These are phyloP conservation scores for Hyphopichia wangnamkhiaoensis DNA, from an alignment of 1,139 yeast species.

Conservation along the genomic window DNA sequence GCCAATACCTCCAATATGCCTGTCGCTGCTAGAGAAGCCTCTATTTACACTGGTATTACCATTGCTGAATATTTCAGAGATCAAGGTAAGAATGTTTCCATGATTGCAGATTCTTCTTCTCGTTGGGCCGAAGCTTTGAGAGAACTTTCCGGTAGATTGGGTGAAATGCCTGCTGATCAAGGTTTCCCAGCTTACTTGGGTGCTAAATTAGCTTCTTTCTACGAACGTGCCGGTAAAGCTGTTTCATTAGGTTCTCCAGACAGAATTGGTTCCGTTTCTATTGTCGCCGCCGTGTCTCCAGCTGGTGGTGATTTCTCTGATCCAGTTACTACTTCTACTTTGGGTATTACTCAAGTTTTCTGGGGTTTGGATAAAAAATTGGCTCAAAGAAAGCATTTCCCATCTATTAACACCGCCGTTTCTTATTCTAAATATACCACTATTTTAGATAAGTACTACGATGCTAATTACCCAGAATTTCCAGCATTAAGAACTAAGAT, in stretches of 20 bases:
- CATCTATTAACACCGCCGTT: constrained; percentile 92
- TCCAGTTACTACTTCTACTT: constrained; percentile 97
- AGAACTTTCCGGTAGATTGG: constrained; percentile 99
- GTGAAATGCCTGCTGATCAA: constrained; percentile 99
- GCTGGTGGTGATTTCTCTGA: constrained; percentile 99
- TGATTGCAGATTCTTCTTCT: constrained; percentile 99
- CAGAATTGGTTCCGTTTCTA: constrained; percentile 94
- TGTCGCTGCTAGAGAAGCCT: constrained; percentile 99
- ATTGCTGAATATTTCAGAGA: constrained; percentile 99
- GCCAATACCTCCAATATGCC: constrained; percentile 99
- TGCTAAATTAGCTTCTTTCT: constrained; percentile 97
- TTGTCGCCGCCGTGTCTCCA: constrained; percentile 99
- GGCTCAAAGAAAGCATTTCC: constrained; percentile 99
- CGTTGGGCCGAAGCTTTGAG: constrained; percentile 99
- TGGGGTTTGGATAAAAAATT: constrained; percentile 99
- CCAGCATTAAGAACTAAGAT: constrained; percentile 86
- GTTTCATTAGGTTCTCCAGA: constrained; percentile 94
- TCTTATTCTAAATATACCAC: constrained; percentile 96
- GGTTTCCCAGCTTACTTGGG: constrained; percentile 99
- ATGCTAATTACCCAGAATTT: constrained; percentile 84
- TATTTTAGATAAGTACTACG: constrained; percentile 84
- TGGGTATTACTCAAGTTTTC: constrained; percentile 98
- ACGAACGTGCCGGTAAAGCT: constrained; percentile 99
- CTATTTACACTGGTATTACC: constrained; percentile 98
- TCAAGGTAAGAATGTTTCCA: constrained; percentile 97